Conservation (phyloP, 345 rosid species). For the Bruguiera parviflora region DNA sequence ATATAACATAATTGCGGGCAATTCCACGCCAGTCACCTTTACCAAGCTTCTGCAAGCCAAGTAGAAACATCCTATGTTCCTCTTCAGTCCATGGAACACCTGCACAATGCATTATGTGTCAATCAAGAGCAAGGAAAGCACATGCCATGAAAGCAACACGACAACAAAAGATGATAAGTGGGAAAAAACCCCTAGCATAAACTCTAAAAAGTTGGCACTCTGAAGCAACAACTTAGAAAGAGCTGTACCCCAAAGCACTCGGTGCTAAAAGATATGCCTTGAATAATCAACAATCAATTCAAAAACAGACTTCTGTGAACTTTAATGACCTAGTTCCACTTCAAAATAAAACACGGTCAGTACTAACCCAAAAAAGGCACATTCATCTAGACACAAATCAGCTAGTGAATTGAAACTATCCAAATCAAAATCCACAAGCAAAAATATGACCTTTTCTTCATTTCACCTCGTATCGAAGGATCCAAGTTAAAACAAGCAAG, state of each 20-base stretch:
- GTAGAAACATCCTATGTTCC: constrained; percentile 33
- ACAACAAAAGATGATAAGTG: not conserved
- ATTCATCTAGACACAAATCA: not conserved
- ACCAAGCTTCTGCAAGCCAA: constrained; percentile 31
- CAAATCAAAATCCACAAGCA: too few relatives aligned
- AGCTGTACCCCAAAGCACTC: too few relatives aligned
- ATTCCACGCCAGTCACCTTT: constrained; percentile 38
- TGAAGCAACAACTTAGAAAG: too few relatives aligned
- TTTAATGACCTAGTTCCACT: not conserved
- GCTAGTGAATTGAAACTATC: not conserved
- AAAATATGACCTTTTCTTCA: not conserved
- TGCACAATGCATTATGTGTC: constrained; percentile 9
- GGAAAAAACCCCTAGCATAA: too few relatives aligned
- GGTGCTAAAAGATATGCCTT: too few relatives aligned
- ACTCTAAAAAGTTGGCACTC: too few relatives aligned
- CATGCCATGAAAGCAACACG: not conserved
- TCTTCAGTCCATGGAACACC: constrained; percentile 39
- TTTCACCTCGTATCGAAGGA: not conserved
- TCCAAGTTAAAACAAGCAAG: not conserved
- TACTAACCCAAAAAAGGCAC: not conserved
- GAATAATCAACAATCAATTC: not conserved
- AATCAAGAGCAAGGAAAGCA: not conserved
- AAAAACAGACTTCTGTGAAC: not conserved
- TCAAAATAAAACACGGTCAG: not conserved
- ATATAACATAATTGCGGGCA: constrained; percentile 23